Evolutionary conservation across 306 rosid species (phyloP).

Genomic region (Vachellia collinsii): DNA sequence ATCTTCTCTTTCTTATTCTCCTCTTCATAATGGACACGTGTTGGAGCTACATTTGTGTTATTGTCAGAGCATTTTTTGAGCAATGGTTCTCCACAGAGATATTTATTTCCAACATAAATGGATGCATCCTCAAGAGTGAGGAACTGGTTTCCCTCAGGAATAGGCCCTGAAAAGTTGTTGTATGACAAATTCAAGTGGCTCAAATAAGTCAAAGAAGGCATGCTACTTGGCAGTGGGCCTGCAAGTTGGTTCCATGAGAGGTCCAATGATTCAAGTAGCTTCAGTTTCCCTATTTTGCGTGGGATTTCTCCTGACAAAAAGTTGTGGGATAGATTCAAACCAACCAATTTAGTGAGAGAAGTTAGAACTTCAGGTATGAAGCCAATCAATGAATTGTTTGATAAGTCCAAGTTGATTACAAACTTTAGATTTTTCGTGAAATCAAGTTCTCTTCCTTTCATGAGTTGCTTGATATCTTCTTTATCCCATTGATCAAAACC

Average conservation of each 20-base stretch:
- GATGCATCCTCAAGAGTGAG: not conserved
- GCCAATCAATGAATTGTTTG: constrained; percentile 22
- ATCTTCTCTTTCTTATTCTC: not conserved
- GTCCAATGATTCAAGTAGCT: not conserved
- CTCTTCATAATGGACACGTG: not conserved
- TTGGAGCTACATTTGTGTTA: not conserved
- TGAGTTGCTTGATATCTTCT: not conserved
- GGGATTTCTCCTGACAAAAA: constrained; percentile 15
- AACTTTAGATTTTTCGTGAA: not conserved
- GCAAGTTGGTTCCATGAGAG: constrained; percentile 28
- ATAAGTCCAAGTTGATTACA: not conserved
- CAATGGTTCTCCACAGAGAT: not conserved
- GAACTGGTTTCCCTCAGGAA: constrained; percentile 35
- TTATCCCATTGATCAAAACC: not conserved
- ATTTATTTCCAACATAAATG: not conserved
- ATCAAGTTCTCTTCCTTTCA: constrained; percentile 13
- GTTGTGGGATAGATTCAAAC: constrained; percentile 25
- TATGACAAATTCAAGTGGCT: constrained; percentile 30
- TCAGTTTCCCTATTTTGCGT: constrained; percentile 9
- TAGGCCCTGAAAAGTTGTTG: constrained; percentile 26
- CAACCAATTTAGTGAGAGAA: not conserved
- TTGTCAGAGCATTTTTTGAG: not conserved
- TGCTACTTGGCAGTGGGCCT: constrained; percentile 33
- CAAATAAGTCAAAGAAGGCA: constrained; percentile 28
- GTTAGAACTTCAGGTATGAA: not conserved